Conservation (phyloP, 306 rosid species). For the Sicyos baderoa region DNA sequence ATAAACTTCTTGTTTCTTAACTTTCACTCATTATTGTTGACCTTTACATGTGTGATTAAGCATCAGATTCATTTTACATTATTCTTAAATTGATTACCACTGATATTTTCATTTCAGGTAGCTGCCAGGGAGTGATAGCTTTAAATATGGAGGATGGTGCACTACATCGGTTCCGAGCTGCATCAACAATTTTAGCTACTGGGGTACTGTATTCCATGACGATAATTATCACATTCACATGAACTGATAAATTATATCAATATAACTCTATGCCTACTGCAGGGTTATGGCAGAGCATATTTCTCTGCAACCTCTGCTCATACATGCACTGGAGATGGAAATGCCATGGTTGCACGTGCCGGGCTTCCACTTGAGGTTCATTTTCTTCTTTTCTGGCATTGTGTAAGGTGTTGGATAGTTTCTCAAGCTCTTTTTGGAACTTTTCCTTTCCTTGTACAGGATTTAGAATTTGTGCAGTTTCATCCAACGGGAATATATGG, state of each 20-base stretch:
- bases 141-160: constrained; percentile 89
- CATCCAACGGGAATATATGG: constrained; percentile 98
- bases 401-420: not conserved
- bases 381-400: not conserved
- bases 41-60: not conserved
- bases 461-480: constrained; percentile 94
- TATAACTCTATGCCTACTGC: constrained; percentile 16
- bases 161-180: constrained; percentile 79
- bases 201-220: constrained; percentile 43
- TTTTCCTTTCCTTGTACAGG: constrained; percentile 35
- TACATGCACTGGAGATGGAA: constrained; percentile 97
- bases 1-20: constrained; percentile 13
- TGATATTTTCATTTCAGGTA: constrained; percentile 41
- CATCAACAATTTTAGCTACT: constrained; percentile 81
- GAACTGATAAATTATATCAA: constrained; percentile 9
- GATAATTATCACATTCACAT: not conserved
- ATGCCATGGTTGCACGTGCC: constrained; percentile 94
- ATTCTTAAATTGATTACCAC: no score
- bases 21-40: not conserved
- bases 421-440: not conserved
- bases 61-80: not conserved
- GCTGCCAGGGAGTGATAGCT: constrained; percentile 91
- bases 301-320: constrained; percentile 95
- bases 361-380: constrained; percentile 80
- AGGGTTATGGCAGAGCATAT: constrained; percentile 95